Conservation (phyloP, 1,139 yeast genomes). For the Yamadazyma epiphylla region DNA sequence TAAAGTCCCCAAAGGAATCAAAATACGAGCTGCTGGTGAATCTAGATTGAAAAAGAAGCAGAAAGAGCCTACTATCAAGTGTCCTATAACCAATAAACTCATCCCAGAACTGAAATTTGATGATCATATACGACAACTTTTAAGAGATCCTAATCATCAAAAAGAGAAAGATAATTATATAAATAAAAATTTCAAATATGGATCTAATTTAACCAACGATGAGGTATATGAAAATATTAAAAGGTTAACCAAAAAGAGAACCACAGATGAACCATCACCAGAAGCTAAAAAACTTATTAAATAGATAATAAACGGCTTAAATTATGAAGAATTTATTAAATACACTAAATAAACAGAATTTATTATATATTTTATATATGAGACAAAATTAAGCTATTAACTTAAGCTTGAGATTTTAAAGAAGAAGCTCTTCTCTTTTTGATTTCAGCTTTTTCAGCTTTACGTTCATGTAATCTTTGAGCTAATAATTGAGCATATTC, state of each 20-base stretch:
- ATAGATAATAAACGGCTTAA: too few relatives aligned
- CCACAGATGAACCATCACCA: slow-evolving; percentile 1
- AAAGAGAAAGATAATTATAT: slow-evolving; percentile 66
- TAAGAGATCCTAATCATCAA: slow-evolving; percentile 76
- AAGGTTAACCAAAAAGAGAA: slow-evolving; percentile 45
- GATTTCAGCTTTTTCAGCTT: slow-evolving; percentile 97
- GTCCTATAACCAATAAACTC: slow-evolving; percentile 71
- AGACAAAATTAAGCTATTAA: slow-evolving; percentile 3
- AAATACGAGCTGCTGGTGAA: slow-evolving; percentile 67
- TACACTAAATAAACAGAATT: slow-evolving; percentile 18
- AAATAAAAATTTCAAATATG: slow-evolving; percentile 52
- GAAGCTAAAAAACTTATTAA: not conserved
- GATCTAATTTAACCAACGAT: slow-evolving; percentile 61
- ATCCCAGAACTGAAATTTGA: slow-evolving; percentile 73
- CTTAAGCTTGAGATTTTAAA: slow-evolving; percentile 64
- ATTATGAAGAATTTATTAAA: slow-evolving; percentile 17
- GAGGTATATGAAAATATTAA: slow-evolving; percentile 77
- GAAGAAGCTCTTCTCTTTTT: slow-evolving; percentile 99
- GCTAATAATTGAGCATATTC: slow-evolving; percentile 99
- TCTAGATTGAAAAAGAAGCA: slow-evolving; percentile 44
- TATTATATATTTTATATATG: slow-evolving; percentile 10
- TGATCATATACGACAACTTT: slow-evolving; percentile 64
- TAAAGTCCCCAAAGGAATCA: slow-evolving; percentile 52
- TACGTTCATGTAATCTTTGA: slow-evolving; percentile 96
- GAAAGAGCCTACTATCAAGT: slow-evolving; percentile 44